Percentiles rank a stretch among this genome's conserved stretches.
Conservation (phyloP, 2,329 filamentous ascomycete genomes). For the Macrophomina tecta region DNA sequence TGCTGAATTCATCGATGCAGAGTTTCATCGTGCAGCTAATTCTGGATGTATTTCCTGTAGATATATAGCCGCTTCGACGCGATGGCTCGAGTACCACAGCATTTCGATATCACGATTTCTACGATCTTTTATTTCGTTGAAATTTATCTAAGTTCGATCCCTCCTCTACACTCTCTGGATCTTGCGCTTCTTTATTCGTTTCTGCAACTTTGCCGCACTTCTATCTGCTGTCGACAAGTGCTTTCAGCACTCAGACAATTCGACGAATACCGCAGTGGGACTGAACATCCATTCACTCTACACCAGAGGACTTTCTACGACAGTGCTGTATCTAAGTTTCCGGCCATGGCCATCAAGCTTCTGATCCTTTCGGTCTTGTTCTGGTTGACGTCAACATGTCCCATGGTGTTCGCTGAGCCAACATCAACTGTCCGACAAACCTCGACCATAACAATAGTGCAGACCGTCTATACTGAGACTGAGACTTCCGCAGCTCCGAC, state of each 20-base stretch:
- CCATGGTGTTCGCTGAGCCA: neutral
- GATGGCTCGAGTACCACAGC: neutral
- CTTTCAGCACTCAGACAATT: too few species aligned
- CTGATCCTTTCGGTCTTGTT: neutral
- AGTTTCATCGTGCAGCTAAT: conserved; percentile 5
- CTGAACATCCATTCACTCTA: too few species aligned
- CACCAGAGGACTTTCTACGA: neutral
- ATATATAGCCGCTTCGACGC: neutral
- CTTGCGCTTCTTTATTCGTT: too few species aligned
- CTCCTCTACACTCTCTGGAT: too few species aligned
- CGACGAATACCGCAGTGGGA: too few species aligned
- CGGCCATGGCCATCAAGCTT: neutral
- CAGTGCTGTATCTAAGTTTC: neutral
- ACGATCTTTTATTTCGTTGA: too few species aligned
- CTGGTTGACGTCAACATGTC: neutral
- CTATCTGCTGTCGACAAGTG: too few species aligned
- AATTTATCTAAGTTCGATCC: too few species aligned
- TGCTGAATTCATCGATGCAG: neutral
- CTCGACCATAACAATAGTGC: conserved; percentile 9
- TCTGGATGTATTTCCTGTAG: neutral
- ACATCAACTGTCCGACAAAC: conserved; percentile 11
- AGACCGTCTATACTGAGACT: neutral
- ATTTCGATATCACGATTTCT: too few species aligned
- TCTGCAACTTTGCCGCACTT: too few species aligned
- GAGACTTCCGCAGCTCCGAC: conserved; percentile 7